Evolutionary conservation across 2,329 filamentous ascomycete genomes (phyloP).

Genomic region (Aspergillus clavatus): DNA sequence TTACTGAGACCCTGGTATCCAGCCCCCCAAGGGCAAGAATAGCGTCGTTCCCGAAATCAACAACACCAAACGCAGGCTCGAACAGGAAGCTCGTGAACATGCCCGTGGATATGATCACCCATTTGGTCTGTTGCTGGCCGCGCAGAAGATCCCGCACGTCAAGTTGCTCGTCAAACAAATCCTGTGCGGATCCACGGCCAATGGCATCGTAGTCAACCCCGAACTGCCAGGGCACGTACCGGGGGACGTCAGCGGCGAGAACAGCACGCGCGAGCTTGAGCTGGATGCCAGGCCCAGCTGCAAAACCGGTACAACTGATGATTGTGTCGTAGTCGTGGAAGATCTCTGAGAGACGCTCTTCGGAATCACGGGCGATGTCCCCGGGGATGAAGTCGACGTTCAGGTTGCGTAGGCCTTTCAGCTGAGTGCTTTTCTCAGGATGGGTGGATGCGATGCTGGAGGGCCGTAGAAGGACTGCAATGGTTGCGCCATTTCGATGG

Average conservation of each 20-base stretch:
- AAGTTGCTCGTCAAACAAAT: constrained; percentile 65
- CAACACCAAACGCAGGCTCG: constrained; percentile 57
- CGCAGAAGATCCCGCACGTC: constrained; percentile 53
- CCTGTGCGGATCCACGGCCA: constrained; percentile 55
- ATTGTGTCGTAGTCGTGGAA: no score
- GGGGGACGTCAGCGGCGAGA: constrained; percentile 45
- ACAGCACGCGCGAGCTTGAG: constrained; percentile 54
- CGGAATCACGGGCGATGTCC: no score
- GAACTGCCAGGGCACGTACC: constrained; percentile 69
- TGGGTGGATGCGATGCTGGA: no score
- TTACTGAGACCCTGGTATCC: constrained; percentile 60
- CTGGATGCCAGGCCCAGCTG: constrained; percentile 52
- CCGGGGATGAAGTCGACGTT: no score
- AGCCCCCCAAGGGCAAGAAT: constrained; percentile 57
- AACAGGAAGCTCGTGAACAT: constrained; percentile 70
- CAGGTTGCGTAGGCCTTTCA: no score
- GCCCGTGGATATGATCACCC: constrained; percentile 64
- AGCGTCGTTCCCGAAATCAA: constrained; percentile 43
- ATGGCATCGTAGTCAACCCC: constrained; percentile 67
- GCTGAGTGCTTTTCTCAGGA: no score
- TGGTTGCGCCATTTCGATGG: no score
- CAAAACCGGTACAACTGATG: constrained; percentile 60
- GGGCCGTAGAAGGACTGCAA: no score
- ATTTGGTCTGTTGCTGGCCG: constrained; percentile 46
- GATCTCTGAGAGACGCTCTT: no score